A percentile compares a stretch with the other conserved stretches of the same genome.
These are phyloP conservation scores for Alternaria gaisen DNA, from an alignment of 2,329 filamentous ascomycete species.

Conservation along the genomic window DNA sequence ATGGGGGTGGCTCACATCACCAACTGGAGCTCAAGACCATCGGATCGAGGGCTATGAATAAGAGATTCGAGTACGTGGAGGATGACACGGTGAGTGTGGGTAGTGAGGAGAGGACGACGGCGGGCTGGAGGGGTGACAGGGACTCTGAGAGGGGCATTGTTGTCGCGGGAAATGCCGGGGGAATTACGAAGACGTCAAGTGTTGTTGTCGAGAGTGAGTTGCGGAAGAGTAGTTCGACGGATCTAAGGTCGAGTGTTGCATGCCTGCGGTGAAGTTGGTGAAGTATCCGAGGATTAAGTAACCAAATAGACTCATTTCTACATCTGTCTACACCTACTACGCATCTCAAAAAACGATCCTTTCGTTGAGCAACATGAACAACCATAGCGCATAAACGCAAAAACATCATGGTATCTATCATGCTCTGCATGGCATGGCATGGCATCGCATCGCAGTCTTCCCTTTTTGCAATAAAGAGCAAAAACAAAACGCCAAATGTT, in stretches of 20 bases:
- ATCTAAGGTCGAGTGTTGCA: not conserved
- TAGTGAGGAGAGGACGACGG: slow-evolving; percentile 17
- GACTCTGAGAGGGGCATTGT: not conserved
- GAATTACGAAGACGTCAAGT: slow-evolving; percentile 5
- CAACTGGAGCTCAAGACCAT: slow-evolving; percentile 18
- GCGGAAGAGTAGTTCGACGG: too few species aligned
- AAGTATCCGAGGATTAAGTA: too few species aligned
- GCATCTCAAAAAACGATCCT: too few species aligned
- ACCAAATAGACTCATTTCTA: too few species aligned
- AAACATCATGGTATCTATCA: too few species aligned
- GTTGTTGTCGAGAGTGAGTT: slow-evolving; percentile 4
- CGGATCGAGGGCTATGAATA: slow-evolving; percentile 6
- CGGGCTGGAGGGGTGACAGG: slow-evolving; percentile 1
- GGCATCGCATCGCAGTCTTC: too few species aligned
- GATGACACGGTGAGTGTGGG: slow-evolving; percentile 19
- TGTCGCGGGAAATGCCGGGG: not conserved
- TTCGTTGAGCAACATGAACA: too few species aligned
- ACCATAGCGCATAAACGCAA: too few species aligned
- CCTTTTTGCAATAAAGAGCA: too few species aligned
- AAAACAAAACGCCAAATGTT: too few species aligned
- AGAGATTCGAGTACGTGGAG: slow-evolving; percentile 11
- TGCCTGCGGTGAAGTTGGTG: not conserved
- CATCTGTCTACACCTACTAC: too few species aligned
- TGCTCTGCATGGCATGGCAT: too few species aligned
- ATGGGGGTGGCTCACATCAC: not conserved